Evolutionary conservation across 2,329 filamentous ascomycete species (phyloP), one percentile per base, ranked within the genome.

Genomic region (Alternaria conjuncta): DNA sequence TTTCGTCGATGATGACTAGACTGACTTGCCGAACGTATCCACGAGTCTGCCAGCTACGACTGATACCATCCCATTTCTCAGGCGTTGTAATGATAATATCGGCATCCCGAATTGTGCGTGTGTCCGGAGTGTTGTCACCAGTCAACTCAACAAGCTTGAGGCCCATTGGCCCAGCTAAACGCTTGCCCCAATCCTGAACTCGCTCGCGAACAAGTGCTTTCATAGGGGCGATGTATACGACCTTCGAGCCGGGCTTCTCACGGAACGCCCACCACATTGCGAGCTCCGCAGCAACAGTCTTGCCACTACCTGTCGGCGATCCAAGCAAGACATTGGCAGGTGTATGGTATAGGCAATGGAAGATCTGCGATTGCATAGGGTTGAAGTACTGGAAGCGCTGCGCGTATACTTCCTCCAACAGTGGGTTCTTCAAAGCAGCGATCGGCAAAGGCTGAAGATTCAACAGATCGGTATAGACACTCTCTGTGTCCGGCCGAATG

Each of bases 41-140:
- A 88, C 96, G 91, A 6, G 95, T 98, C 80, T 98, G 94, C 96
- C 96, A 99, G 75, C 93, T 97, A 87, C 96, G 92, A 72, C 93
- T 97, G 71, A 99, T 98, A 87, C 96, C 96, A 78, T 99, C 96
- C 96, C 96, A 99, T 79, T 99, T 99, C 82, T 99, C 96, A n/a
- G 96, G 96, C 0, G 96, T 99, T 0, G 96, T 99, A 73, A 99
- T 94, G 73, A 99, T 99, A 66, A 99, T 93, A 78, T 99, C 96
- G 4, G 96, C 96, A 76, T 98, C 92, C 71, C 94, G 89, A 72
- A 99, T 99, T 0, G 95, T 97, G 55, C 93, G 87, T 1, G 96
- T 99, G 76, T 99, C 96, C 0, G 96, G 96, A 0, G 96, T 99
- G 75, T 98, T 99, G 82, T 99, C 96, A 84, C 92, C 94, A 12